Conservation (phyloP, 257 asterid genomes). For the Nicotiana otophora region DNA sequence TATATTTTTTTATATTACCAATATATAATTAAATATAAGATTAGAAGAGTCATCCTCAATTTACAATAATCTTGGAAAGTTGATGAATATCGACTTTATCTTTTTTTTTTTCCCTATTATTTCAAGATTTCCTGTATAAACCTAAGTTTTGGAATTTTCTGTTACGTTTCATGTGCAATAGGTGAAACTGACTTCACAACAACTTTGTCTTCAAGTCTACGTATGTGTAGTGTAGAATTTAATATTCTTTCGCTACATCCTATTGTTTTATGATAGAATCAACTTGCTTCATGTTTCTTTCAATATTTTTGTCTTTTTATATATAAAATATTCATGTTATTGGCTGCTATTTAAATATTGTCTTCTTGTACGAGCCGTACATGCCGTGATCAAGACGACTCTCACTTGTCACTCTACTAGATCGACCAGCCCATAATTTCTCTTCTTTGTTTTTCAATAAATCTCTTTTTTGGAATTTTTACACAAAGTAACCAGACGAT, state of each 20-base stretch:
- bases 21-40: background rate
- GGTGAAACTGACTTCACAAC: constrained; percentile 4
- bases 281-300: background rate
- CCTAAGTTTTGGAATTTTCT: background rate
- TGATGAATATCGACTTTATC: background rate
- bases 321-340: background rate
- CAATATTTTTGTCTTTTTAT: background rate
- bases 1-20: background rate
- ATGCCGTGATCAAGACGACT: constrained; percentile 11
- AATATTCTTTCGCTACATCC: background rate
- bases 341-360: background rate
- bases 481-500: no score
- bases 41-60: background rate
- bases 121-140: background rate
- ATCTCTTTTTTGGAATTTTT: no score
- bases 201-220: background rate
- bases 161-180: constrained; percentile 5
- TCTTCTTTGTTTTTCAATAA: no score
- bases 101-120: background rate
- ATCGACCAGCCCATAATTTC: background rate
- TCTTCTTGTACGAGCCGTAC: constrained; percentile 2
- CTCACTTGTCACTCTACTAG: background rate
- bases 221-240: background rate
- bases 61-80: background rate
- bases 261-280: background rate